Base-by-base conservation (phyloP, 2,329 filamentous ascomycete genomes). In the Calonectria henricotiae region DNA sequence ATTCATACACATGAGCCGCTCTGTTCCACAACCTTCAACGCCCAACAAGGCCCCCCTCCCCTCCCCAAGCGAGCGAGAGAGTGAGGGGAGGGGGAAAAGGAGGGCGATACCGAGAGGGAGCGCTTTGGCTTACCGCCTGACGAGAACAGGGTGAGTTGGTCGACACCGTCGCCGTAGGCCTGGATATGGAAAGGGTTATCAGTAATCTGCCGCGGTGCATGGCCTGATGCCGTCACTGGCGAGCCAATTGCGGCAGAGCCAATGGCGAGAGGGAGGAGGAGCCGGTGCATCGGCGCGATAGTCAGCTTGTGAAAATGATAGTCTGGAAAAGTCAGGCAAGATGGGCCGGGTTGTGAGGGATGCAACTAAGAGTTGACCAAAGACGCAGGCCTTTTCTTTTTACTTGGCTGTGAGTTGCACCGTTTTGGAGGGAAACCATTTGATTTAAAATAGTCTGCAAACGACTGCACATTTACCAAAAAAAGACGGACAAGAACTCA, bases 121-220 rank as follows among this genome's bases (percentile, higher is more conserved):
- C 1, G 37, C 37, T 25, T 47, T 15, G 3, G 27, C 64, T 43
- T 62, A 71, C 69, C 44, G 46, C 69, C 69, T 4, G 61, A 30
- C 6, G 65, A 71, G 35, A 68, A 61, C 46, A 71, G 25, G 13
- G 65, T 55, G 11, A 71, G 13, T 30, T 54, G 51, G 20, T 61
- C 65, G 17, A 71, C 64, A 5, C 41, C 44, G 27, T 65, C 49
- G 30, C 65, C 65, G 62, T 65, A 68, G 37, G 69, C 69, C 58
- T 65, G 63, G 7, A 71, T 43, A 13, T 58, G 39, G 65, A 68
- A 71, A 12, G 60, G 32, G 15, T 43, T 30, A 13, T 58, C 27
- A 39, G 23, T n/a, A 23, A 8, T 27, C 32, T 44, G 37, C 23
- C 58, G 37, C 32, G 39, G n/a, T n/a, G 20, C 20, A 23, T 25